Percentiles rank a stretch among this genome's conserved stretches.
Conservation (phyloP, 1,284 basidiomycete genomes). For the Trichosporon coremiiforme region DNA sequence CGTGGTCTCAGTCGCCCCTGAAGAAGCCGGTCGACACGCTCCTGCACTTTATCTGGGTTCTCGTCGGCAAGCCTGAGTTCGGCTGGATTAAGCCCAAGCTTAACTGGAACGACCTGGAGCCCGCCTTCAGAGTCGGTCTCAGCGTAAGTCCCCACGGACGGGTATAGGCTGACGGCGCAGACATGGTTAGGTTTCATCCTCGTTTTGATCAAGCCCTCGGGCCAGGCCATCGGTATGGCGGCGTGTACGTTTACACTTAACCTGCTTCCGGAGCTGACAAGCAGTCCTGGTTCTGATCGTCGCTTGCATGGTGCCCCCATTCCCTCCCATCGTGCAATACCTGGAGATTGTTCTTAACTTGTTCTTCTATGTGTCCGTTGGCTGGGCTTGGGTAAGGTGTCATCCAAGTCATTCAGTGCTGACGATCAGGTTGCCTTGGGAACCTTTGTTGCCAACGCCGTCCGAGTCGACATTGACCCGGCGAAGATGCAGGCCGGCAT, state of each 20-base stretch:
- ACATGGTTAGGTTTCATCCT: conserved; percentile 53
- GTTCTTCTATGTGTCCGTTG: conserved; percentile 47
- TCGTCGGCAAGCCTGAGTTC: conserved; percentile 25
- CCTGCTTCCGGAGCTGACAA: not conserved
- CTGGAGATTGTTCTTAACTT: conserved; percentile 50
- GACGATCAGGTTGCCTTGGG: conserved; percentile 15
- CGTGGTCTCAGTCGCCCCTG: not conserved
- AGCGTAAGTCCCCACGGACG: conserved; percentile 38
- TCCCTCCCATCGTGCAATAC: conserved; percentile 47
- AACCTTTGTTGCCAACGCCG: conserved; percentile 21
- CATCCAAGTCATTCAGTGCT: not conserved
- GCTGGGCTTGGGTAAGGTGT: conserved; percentile 48
- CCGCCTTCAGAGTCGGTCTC: conserved; percentile 47
- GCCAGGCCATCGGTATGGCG: conserved; percentile 46
- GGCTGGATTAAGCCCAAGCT: conserved; percentile 48
- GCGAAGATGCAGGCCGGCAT: conserved; percentile 31
- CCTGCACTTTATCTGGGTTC: not conserved
- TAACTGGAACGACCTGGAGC: conserved; percentile 43
- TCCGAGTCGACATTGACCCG: conserved; percentile 35
- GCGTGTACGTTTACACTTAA: conserved; percentile 39
- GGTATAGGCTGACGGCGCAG: conserved; percentile 32
- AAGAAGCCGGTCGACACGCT: not conserved
- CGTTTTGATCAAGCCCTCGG: conserved; percentile 44
- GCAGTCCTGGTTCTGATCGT: conserved; percentile 50
- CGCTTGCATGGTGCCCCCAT: conserved; percentile 51